Evolutionary conservation across 2,329 filamentous ascomycete species (phyloP).

Genomic region (Aureobasidium sp.): DNA sequence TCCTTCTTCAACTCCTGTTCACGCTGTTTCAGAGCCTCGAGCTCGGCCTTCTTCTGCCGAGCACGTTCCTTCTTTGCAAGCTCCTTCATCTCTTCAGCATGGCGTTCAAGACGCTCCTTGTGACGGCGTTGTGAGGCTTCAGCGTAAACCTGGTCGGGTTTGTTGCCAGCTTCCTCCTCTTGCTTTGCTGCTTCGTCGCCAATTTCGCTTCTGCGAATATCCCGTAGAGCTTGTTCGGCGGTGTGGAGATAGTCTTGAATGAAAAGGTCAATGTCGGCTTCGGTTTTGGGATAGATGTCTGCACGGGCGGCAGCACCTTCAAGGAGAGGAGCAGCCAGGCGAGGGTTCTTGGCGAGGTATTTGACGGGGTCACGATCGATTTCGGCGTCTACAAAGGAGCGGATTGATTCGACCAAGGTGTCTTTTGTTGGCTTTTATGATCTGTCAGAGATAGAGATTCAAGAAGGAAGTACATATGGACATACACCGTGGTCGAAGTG

Average conservation of each 20-base stretch:
- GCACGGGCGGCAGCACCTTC: conserved; percentile 72
- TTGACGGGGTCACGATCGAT: conserved; percentile 63
- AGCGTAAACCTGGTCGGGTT: conserved; percentile 68
- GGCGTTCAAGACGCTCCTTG: conserved; percentile 54
- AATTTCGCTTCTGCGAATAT: conserved; percentile 60
- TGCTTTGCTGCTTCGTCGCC: conserved; percentile 61
- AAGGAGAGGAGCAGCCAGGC: conserved; percentile 67
- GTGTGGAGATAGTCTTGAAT: conserved; percentile 58
- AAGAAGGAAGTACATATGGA: background rate
- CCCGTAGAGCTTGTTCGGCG: conserved; percentile 64
- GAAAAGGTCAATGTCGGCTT: conserved; percentile 58
- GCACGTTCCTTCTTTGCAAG: conserved; percentile 54
- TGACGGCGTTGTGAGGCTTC: conserved; percentile 57
- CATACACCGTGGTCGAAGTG: conserved; percentile 65
- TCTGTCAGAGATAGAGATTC: background rate
- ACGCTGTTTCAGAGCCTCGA: conserved; percentile 45
- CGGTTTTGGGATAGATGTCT: conserved; percentile 66
- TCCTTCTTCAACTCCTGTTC: conserved; percentile 39
- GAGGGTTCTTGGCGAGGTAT: conserved; percentile 65
- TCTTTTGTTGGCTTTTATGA: conserved; percentile 58
- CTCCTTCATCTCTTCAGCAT: conserved; percentile 53
- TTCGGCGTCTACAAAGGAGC: conserved; percentile 60
- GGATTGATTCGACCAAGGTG: conserved; percentile 35
- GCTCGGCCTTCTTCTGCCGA: conserved; percentile 50
- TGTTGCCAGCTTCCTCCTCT: conserved; percentile 59